Conservation (phyloP, 2,329 filamentous ascomycete species). For the Colletotrichum endophyticum region DNA sequence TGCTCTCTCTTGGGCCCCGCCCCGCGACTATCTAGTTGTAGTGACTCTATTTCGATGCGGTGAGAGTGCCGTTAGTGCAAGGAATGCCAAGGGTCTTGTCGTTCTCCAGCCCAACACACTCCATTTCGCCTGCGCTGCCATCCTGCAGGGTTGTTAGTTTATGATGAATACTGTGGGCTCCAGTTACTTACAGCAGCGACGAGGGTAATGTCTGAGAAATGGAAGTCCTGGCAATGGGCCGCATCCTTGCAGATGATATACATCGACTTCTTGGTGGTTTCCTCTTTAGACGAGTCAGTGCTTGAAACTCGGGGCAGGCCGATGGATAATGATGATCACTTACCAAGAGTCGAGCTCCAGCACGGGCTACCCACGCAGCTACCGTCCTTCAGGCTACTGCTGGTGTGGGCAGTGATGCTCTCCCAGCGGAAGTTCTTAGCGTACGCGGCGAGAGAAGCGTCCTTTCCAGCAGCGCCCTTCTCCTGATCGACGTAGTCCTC, state of each 20-base stretch:
- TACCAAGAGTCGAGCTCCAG: constrained; percentile 6
- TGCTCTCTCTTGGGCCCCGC: neutral
- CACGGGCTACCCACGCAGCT: neutral
- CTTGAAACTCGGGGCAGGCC: too few relatives aligned
- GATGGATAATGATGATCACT: accelerated
- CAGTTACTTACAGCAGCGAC: neutral
- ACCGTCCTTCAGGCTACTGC: neutral
- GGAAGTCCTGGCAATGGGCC: constrained; percentile 1
- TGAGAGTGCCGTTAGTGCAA: constrained; percentile 2
- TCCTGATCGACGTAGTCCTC: constrained; percentile 13
- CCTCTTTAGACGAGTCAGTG: neutral
- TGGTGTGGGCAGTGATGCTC: neutral
- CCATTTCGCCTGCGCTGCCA: neutral
- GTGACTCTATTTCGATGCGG: neutral
- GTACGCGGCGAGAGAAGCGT: neutral
- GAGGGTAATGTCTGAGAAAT: neutral
- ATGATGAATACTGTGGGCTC: neutral
- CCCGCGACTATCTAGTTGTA: neutral
- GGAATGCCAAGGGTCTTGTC: neutral
- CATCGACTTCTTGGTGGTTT: neutral
- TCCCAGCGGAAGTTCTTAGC: constrained; percentile 8
- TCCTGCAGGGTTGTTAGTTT: neutral
- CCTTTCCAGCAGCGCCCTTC: neutral
- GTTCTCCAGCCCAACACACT: neutral
- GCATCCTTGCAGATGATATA: constrained; percentile 12